These are phyloP conservation scores for Lactifluus volemus DNA, from an alignment of 768 basidiomycete species.

Conservation along the genomic window DNA sequence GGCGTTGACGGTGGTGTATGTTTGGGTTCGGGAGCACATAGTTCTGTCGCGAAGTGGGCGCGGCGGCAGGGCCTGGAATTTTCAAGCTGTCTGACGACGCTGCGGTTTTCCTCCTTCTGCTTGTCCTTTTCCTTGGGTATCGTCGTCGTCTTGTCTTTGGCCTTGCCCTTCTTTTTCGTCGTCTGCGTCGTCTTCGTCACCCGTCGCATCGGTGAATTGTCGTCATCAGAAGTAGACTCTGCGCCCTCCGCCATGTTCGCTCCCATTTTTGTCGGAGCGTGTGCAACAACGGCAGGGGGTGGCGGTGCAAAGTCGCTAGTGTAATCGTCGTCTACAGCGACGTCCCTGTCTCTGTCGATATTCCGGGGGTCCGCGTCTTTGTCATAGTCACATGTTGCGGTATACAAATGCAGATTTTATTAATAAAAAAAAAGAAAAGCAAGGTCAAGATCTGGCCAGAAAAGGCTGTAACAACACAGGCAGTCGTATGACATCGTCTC, in stretches of 20 bases:
- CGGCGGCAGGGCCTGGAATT: background rate
- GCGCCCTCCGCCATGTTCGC: background rate
- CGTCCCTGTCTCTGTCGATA: no score
- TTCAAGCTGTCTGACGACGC: background rate
- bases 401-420: no score
- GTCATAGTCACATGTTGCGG: no score
- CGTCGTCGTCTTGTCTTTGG: background rate
- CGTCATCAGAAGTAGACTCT: constrained; percentile 10
- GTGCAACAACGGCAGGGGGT: no score
- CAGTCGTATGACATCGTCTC: background rate
- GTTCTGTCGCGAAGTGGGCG: constrained; percentile 35
- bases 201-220: constrained; percentile 22
- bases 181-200: constrained; percentile 20
- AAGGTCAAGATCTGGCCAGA: no score
- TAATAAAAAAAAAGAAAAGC: no score
- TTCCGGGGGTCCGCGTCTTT: no score
- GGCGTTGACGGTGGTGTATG: constrained; percentile 65
- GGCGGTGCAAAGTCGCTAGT: no score
- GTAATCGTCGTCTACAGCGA: no score
- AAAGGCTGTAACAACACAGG: background rate
- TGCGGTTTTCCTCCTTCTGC: background rate
- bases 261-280: constrained; percentile 23
- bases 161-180: constrained; percentile 18
- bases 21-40: constrained; percentile 56
- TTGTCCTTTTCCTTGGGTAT: background rate